Evolutionary conservation across 2,329 filamentous ascomycete genomes (phyloP).

Genomic region (Phaeoacremonium minimum): DNA sequence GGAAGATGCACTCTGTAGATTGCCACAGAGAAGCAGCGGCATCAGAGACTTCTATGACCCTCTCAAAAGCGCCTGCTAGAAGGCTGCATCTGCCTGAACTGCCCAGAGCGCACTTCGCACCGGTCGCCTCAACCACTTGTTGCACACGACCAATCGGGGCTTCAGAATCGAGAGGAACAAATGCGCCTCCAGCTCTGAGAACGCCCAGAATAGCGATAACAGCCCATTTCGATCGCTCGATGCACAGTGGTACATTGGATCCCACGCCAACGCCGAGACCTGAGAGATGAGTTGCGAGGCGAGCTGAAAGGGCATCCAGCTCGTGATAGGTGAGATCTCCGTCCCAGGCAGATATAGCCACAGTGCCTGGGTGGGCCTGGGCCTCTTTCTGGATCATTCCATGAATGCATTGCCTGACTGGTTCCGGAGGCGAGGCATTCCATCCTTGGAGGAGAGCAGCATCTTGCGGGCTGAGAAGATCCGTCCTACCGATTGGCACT

Average conservation of each 20-base stretch:
- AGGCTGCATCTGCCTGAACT: too few relatives aligned
- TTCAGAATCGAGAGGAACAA: slow-evolving; percentile 5
- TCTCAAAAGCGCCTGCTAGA: too few relatives aligned
- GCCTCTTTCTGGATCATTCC: neutral
- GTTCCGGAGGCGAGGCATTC: neutral
- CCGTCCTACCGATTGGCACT: too few relatives aligned
- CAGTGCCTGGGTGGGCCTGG: too few relatives aligned
- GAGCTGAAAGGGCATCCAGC: slow-evolving; percentile 2
- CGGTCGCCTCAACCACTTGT: too few relatives aligned
- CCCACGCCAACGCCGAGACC: slow-evolving; percentile 8
- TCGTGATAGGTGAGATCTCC: slow-evolving; percentile 7
- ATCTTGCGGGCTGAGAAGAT: neutral
- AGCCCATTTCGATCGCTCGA: slow-evolving; percentile 10
- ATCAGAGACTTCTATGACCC: too few relatives aligned
- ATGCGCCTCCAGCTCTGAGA: slow-evolving; percentile 6
- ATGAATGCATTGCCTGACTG: neutral
- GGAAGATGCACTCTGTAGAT: slow-evolving; percentile 17
- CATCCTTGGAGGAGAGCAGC: neutral
- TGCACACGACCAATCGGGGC: too few relatives aligned
- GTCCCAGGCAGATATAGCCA: slow-evolving; percentile 9
- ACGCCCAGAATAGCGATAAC: slow-evolving; percentile 10
- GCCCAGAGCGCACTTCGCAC: too few relatives aligned
- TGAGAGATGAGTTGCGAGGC: slow-evolving; percentile 5
- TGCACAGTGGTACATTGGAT: slow-evolving; percentile 9
- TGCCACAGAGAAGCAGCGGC: neutral